phyloP scores from a whole-genome alignment of 495 filamentous ascomycete species.

The Talaromyces proteolyticus region DNA sequence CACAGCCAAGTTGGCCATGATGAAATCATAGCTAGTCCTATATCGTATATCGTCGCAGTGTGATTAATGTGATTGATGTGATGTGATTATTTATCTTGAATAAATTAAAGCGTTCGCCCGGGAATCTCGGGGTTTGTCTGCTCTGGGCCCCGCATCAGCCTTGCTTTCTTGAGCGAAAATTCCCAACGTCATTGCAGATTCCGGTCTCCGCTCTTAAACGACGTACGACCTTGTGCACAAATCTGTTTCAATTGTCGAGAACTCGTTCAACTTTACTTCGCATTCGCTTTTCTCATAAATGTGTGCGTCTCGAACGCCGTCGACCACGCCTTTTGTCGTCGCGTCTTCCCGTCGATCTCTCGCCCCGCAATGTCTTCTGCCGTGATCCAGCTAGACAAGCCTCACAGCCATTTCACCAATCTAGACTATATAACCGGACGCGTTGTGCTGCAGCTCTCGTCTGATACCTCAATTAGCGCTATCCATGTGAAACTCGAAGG shows the following conservation, averaged over 20 bases:
- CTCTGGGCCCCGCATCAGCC: neutral
- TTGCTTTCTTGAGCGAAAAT: neutral
- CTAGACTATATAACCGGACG: conserved; percentile 71
- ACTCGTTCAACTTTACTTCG: neutral
- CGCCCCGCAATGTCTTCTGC: conserved; percentile 25
- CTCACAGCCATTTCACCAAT: conserved; percentile 77
- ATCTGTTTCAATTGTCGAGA: neutral
- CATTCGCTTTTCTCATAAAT: neutral
- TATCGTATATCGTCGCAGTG: too few species aligned
- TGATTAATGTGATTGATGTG: too few species aligned
- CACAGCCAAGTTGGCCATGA: too few species aligned
- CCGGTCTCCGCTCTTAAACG: too few species aligned
- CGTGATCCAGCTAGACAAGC: conserved; percentile 68
- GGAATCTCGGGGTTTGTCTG: neutral
- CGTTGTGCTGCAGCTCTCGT: conserved; percentile 58
- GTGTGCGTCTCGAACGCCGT: neutral
- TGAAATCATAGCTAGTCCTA: too few species aligned
- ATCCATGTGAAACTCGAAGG: conserved; percentile 94
- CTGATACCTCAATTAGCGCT: conserved; percentile 61
- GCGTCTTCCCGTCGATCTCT: neutral
- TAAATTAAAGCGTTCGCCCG: too few species aligned
- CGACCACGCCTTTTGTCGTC: neutral
- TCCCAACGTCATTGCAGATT: neutral
- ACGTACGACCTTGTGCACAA: too few species aligned
- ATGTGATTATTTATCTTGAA: too few species aligned